Conservation (phyloP, 2,329 filamentous ascomycete species). For the Aureobasidium leucospermi region DNA sequence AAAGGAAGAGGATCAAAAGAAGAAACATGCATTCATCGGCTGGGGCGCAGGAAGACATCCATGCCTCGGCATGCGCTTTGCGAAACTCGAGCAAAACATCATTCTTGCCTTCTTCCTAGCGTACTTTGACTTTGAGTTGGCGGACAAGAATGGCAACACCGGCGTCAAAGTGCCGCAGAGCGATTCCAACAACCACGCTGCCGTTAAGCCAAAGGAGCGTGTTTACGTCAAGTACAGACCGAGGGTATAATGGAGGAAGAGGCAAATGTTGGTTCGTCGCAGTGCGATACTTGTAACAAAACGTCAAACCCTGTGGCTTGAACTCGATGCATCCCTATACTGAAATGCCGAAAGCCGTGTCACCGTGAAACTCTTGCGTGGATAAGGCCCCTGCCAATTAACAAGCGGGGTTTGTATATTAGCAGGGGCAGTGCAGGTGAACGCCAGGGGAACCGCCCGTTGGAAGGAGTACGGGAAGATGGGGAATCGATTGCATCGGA, state of each 20-base stretch:
- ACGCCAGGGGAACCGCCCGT: slow-evolving; percentile 8
- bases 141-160: slow-evolving; percentile 33
- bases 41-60: slow-evolving; percentile 35
- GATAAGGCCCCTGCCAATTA: not conserved
- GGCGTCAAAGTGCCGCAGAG: slow-evolving; percentile 25
- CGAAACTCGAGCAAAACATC: slow-evolving; percentile 47
- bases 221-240: slow-evolving; percentile 34
- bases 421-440: slow-evolving; percentile 6
- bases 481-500: slow-evolving; percentile 1
- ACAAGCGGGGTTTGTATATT: not conserved
- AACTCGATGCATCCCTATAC: not conserved
- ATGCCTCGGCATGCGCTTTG: slow-evolving; percentile 40
- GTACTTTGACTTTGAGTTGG: slow-evolving; percentile 41
- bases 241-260: not conserved
- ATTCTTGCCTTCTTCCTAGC: slow-evolving; percentile 45
- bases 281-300: slow-evolving; percentile 2
- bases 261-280: not conserved
- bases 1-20: slow-evolving; percentile 42
- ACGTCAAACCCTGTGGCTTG: slow-evolving; percentile 11
- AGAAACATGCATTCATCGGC: slow-evolving; percentile 21
- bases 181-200: slow-evolving; percentile 33
- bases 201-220: slow-evolving; percentile 33
- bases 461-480: not conserved
- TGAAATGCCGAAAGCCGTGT: not conserved
- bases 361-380: slow-evolving; percentile 1